Conservation (phyloP, 805 yeast genomes). For the Wickerhamomyces canadensis region DNA sequence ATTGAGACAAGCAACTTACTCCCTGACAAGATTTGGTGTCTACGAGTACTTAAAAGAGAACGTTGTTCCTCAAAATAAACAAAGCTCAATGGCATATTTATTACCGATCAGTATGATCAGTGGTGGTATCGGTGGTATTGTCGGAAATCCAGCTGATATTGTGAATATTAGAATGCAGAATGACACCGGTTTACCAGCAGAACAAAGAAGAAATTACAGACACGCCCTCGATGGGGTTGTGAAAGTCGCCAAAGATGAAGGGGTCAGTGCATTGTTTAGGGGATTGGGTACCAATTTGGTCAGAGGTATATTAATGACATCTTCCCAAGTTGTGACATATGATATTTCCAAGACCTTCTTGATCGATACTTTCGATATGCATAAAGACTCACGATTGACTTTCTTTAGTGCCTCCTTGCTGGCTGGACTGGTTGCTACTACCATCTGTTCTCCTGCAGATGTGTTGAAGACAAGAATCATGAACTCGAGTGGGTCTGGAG, state of each 20-base stretch:
- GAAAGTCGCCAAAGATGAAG: slow-evolving; percentile 58
- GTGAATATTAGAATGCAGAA: slow-evolving; percentile 90
- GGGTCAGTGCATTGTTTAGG: slow-evolving; percentile 51
- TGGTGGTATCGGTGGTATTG: slow-evolving; percentile 78
- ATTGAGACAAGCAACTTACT: slow-evolving; percentile 82
- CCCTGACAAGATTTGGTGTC: slow-evolving; percentile 82
- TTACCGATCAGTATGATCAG: slow-evolving; percentile 81
- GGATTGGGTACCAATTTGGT: slow-evolving; percentile 75
- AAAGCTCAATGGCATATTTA: slow-evolving; percentile 53
- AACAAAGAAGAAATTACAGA: slow-evolving; percentile 63
- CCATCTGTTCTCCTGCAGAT: slow-evolving; percentile 90
- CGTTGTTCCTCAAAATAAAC: slow-evolving; percentile 33
- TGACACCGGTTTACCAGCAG: slow-evolving; percentile 63
- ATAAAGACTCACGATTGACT: slow-evolving; percentile 58
- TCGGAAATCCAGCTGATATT: slow-evolving; percentile 86
- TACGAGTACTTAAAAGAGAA: slow-evolving; percentile 71
- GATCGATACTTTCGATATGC: slow-evolving; percentile 43
- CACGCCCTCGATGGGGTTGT: slow-evolving; percentile 74
- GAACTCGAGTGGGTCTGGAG: slow-evolving; percentile 46
- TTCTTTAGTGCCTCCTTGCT: slow-evolving; percentile 74
- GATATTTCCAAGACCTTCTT: slow-evolving; percentile 65
- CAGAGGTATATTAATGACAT: slow-evolving; percentile 84
- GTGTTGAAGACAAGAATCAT: slow-evolving; percentile 85
- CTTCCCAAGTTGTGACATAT: slow-evolving; percentile 84
- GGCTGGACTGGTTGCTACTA: slow-evolving; percentile 87